These are phyloP conservation scores for Iris macrosiphon DNA, from an alignment of 106 monocot genomes.

Conservation along the genomic window DNA sequence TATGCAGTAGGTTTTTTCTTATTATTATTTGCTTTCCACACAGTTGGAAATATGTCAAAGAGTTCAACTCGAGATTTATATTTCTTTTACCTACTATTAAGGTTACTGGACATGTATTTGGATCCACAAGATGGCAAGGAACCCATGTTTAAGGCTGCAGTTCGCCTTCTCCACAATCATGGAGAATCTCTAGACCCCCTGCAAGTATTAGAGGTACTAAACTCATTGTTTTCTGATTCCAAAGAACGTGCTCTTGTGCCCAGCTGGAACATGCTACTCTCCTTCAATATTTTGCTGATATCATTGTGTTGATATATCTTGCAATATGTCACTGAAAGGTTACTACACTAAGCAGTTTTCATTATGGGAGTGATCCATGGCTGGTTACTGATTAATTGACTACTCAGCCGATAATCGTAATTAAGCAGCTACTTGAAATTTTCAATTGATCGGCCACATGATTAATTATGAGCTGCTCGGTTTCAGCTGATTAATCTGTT, in stretches of 20 bases:
- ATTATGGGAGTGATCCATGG: no score
- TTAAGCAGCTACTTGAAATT: no score
- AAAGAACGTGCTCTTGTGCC: neutral
- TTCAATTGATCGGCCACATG: no score
- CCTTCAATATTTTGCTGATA: neutral
- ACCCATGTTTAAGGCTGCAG: conserved; percentile 91
- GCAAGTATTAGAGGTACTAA: conserved; percentile 81
- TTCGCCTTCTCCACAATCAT: conserved; percentile 93
- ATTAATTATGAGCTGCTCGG: no score
- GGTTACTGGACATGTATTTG: conserved; percentile 91
- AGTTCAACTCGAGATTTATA: neutral
- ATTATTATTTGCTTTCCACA: neutral
- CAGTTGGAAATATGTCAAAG: no score
- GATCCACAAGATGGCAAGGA: conserved; percentile 85
- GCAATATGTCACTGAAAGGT: no score
- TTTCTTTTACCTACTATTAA: conserved; percentile 11
- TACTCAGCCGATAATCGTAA: no score
- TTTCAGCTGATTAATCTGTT: no score
- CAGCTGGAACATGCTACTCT: neutral
- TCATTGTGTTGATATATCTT: conserved; percentile 1
- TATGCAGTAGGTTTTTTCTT: conserved; percentile 71
- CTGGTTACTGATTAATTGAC: no score
- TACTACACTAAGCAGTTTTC: no score
- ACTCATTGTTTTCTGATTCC: neutral
- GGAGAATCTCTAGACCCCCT: conserved; percentile 89